Base-by-base conservation (phyloP, 331 rosid genomes). In the Pyracantha coccinea region DNA sequence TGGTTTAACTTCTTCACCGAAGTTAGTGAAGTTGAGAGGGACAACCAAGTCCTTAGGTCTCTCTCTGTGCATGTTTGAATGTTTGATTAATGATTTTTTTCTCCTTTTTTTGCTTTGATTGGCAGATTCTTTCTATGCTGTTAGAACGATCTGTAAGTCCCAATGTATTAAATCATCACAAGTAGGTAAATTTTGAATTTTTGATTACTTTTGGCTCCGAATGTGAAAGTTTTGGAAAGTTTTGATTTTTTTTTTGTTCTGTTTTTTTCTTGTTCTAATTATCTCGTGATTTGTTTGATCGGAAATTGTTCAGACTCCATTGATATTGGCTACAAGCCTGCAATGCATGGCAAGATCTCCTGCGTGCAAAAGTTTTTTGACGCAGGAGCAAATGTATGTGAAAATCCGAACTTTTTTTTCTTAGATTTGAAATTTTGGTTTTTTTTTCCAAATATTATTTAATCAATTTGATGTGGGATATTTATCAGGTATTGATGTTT, bases 301-400 rank as follows among this genome's bases (percentile, higher is more conserved):
- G 0, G 1, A 41, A 60, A 81, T 74, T 77, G 59, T 81, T 76
- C 82, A 91, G 96, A 89, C 96, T 79, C 94, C 98, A 70, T 90
- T 93, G 58, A 93, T 91, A 96, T 74, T 93, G 81, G 97, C 90
- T 16, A 89, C 94, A 83, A 93, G 81, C 96, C 90, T 16, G 90
- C 94, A 83, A 93, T 93, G 97, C 92, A 88, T 73, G 98, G 98
- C 62, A 91, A 84, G 83, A 83, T 89, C 73, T 77, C 85, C 2
- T 89, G 94, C 65, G 84, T 93, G 16, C 75, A 52, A 77, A 93
- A 82, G 81, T 97, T 93, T 23, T 87, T 93, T 79, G 84, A 89
- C 74, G 86, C 80, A 2, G 96, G 93, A 83, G 98, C 98, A 80
- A 93, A 91, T 86, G 97, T 88, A 75, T 63, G 85, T 66, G 58